Conservation (phyloP, 306 rosid genomes). For the Trichosanthes cucumerina region DNA sequence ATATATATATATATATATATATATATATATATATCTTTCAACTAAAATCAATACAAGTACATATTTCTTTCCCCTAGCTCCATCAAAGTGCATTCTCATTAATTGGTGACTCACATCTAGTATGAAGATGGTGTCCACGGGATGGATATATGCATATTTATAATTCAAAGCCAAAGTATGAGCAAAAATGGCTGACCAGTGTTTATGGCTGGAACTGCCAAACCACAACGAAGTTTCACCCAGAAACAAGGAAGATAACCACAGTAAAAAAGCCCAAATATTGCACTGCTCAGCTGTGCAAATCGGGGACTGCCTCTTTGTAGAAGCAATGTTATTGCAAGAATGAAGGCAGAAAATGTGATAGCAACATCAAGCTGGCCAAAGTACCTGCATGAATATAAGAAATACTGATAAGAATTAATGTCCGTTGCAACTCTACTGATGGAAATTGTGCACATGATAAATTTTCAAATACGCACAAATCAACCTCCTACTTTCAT, state of each 20-base stretch:
- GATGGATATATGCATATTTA: not conserved
- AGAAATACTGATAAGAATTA: slow-evolving; percentile 27
- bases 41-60: not conserved
- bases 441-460: not conserved
- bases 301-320: slow-evolving; percentile 94
- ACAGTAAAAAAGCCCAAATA: slow-evolving; percentile 87
- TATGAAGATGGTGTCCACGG: not conserved
- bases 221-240: slow-evolving; percentile 97
- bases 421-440: not conserved
- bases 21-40: not conserved
- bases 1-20: no score
- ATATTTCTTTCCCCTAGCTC: not conserved
- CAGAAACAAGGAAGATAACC: slow-evolving; percentile 98
- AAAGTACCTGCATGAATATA: slow-evolving; percentile 45
- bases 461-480: not conserved
- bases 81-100: not conserved
- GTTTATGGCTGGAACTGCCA: slow-evolving; percentile 84
- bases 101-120: no score
- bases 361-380: slow-evolving; percentile 92
- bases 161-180: not conserved
- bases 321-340: slow-evolving; percentile 67
- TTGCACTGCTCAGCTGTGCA: slow-evolving; percentile 86
- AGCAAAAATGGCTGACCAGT: slow-evolving; percentile 40
- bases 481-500: not conserved
- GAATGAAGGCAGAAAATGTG: slow-evolving; percentile 80